Evolutionary conservation across 805 yeast species (phyloP).

Genomic region (Cyberlindnera xylosilytica): DNA sequence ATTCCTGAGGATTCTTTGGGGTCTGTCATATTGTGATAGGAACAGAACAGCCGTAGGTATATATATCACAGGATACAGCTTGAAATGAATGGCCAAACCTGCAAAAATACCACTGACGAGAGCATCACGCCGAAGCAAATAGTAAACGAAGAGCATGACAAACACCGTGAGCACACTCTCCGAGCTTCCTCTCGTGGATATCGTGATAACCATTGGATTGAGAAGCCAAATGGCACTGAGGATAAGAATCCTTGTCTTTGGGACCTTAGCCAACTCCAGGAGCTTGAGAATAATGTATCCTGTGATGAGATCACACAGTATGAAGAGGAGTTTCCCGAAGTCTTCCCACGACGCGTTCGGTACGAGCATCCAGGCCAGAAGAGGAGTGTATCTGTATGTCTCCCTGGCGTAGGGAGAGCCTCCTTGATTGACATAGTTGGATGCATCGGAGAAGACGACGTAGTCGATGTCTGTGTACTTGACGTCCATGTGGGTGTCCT

Average conservation of each 20-base stretch:
- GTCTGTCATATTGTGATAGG: slow-evolving; percentile 28
- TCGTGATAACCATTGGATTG: slow-evolving; percentile 93
- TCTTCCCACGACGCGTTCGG: slow-evolving; percentile 61
- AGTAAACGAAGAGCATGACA: slow-evolving; percentile 56
- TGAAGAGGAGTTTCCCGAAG: slow-evolving; percentile 79
- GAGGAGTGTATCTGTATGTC: slow-evolving; percentile 91
- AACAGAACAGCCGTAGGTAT: slow-evolving; percentile 64
- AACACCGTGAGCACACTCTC: slow-evolving; percentile 85
- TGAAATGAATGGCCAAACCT: slow-evolving; percentile 75
- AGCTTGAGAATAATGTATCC: slow-evolving; percentile 57
- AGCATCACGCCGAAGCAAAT: slow-evolving; percentile 36
- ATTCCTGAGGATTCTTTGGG: slow-evolving; percentile 25
- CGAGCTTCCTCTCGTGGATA: slow-evolving; percentile 89
- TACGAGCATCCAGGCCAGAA: slow-evolving; percentile 75
- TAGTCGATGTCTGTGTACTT: slow-evolving; percentile 95
- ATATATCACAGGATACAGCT: slow-evolving; percentile 88
- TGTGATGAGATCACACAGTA: slow-evolving; percentile 74
- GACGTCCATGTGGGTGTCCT: slow-evolving; percentile 74
- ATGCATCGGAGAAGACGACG: slow-evolving; percentile 90
- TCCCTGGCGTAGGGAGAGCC: slow-evolving; percentile 77
- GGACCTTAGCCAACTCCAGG: slow-evolving; percentile 28
- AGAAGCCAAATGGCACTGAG: slow-evolving; percentile 74
- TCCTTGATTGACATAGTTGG: slow-evolving; percentile 55
- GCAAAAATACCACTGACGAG: slow-evolving; percentile 29
- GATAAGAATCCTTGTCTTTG: slow-evolving; percentile 33